Percentiles rank a stretch among this genome's conserved stretches.
phyloP scores from a whole-genome alignment of 805 yeast genomes.

The Ogataea polymorpha region DNA sequence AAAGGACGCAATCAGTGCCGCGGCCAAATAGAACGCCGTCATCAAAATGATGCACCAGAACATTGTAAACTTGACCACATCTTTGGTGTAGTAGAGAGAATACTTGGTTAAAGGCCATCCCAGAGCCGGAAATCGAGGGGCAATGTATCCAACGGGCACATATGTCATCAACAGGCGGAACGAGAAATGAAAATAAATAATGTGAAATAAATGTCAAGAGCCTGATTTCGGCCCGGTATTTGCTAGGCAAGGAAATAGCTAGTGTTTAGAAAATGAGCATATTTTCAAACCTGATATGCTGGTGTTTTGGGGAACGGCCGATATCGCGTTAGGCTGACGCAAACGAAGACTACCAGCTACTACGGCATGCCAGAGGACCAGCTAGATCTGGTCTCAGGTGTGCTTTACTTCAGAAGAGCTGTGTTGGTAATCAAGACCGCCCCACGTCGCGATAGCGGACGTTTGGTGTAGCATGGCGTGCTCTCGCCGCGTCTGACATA shows the following conservation, averaged over 20 bases:
- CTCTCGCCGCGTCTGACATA: too few relatives aligned
- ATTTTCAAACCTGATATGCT: too few relatives aligned
- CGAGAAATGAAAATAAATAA: neutral
- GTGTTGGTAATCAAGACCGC: neutral
- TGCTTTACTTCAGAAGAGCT: too few relatives aligned
- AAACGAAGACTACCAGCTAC: too few relatives aligned
- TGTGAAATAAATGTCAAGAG: neutral
- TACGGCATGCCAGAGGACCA: too few relatives aligned
- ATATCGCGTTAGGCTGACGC: too few relatives aligned
- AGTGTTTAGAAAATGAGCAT: too few relatives aligned
- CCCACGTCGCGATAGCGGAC: neutral
- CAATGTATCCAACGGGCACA: conserved; percentile 75
- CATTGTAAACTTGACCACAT: conserved; percentile 80
- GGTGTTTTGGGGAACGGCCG: too few relatives aligned
- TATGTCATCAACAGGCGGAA: conserved; percentile 5
- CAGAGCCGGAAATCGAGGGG: conserved; percentile 80
- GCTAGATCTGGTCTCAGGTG: neutral
- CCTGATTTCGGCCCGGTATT: too few relatives aligned
- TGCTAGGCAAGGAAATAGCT: too few relatives aligned
- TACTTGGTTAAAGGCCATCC: conserved; percentile 64
- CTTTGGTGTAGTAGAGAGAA: conserved; percentile 63
- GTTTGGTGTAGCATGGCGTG: too few relatives aligned
- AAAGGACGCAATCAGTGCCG: conserved; percentile 60
- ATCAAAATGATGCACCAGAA: conserved; percentile 77
- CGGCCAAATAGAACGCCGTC: conserved; percentile 56